A percentile compares a stretch with the other conserved stretches of the same genome.
phyloP scores from a whole-genome alignment of 257 asterid species.

The Plectranthus barbatus region DNA sequence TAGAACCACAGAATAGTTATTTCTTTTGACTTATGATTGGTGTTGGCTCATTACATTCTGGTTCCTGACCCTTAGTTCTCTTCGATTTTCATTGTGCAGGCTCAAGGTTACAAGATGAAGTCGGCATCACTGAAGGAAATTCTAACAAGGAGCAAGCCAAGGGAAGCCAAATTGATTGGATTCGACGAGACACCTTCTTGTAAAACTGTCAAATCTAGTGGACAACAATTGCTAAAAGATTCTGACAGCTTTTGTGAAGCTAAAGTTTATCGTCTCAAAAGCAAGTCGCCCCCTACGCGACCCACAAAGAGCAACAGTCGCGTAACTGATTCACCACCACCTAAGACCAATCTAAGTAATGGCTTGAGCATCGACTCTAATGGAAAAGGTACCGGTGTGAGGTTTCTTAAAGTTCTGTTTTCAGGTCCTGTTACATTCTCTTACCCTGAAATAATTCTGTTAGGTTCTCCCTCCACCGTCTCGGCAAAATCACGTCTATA shows the following conservation, averaged over 20 bases:
- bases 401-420: constrained; percentile 8
- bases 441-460: constrained; percentile 15
- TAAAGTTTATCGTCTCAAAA: constrained; percentile 22
- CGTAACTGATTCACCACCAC: constrained; percentile 14
- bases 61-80: background rate
- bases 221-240: constrained; percentile 25
- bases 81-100: constrained; percentile 42
- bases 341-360: constrained; percentile 7
- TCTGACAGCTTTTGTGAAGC: constrained; percentile 22
- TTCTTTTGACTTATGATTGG: too few relatives aligned
- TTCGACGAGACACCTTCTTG: constrained; percentile 50
- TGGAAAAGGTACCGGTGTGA: constrained; percentile 42
- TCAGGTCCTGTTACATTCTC: constrained; percentile 5
- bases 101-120: constrained; percentile 56
- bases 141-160: constrained; percentile 31
- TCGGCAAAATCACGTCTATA: constrained; percentile 60
- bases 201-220: constrained; percentile 15
- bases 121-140: constrained; percentile 56
- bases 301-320: constrained; percentile 15
- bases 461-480: constrained; percentile 37
- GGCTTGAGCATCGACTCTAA: constrained; percentile 10
- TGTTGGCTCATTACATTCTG: background rate
- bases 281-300: constrained; percentile 13
- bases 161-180: constrained; percentile 70
- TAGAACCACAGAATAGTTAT: background rate